These are phyloP conservation scores for Rhodotorula sp. DNA, from an alignment of 1,284 basidiomycete genomes.

Conservation along the genomic window DNA sequence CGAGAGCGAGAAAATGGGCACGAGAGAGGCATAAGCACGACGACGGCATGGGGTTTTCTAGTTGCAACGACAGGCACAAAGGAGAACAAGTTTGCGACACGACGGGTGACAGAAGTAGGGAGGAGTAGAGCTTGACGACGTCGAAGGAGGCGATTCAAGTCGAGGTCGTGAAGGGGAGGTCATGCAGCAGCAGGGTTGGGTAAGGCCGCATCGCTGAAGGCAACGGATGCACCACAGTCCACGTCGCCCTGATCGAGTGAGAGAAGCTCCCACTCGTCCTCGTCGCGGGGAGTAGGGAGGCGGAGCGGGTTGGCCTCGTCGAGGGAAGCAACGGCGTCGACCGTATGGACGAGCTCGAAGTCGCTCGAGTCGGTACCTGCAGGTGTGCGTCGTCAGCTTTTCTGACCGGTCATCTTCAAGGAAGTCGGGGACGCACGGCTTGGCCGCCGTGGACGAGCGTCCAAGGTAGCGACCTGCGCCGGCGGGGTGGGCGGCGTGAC, in stretches of 20 bases:
- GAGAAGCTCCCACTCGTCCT: slow-evolving; percentile 2
- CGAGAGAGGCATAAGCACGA: too few species aligned
- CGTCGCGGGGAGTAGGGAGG: background rate
- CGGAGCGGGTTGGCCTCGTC: background rate
- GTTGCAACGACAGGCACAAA: too few species aligned
- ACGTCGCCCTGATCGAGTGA: background rate
- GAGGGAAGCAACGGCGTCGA: background rate
- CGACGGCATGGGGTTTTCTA: background rate
- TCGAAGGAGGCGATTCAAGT: too few species aligned
- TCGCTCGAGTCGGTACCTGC: background rate
- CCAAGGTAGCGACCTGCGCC: background rate
- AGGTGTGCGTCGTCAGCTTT: background rate
- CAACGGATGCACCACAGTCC: too few species aligned
- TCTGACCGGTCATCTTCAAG: background rate
- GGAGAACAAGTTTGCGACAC: too few species aligned
- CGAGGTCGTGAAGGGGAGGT: too few species aligned
- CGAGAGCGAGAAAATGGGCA: too few species aligned
- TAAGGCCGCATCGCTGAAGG: too few species aligned
- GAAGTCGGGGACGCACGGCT: background rate
- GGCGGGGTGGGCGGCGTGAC: too few species aligned
- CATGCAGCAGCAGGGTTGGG: too few species aligned
- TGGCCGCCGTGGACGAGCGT: background rate
- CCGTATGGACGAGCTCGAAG: slow-evolving; percentile 1
- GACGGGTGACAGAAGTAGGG: too few species aligned
- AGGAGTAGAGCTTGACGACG: too few species aligned